Evolutionary conservation across 306 rosid species (phyloP).

Genomic region (Quillaja saponaria): DNA sequence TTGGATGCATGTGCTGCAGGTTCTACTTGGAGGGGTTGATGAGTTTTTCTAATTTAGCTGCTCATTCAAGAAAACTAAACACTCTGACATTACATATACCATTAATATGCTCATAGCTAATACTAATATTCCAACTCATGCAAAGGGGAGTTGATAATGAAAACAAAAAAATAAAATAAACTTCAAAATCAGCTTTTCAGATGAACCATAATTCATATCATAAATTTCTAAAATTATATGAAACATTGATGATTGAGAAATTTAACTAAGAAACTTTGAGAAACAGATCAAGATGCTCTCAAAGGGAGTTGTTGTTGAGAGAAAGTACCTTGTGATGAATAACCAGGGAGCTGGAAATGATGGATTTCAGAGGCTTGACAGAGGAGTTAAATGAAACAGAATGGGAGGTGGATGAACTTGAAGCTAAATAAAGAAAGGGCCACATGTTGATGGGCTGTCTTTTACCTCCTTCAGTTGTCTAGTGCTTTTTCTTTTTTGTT

Average conservation of each 20-base stretch:
- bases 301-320: not conserved
- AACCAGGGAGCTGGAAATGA: conserved; percentile 21
- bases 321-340: conserved; percentile 38
- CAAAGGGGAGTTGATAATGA: too few relatives aligned
- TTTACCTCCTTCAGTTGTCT: conserved; percentile 34
- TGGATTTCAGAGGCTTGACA: conserved; percentile 35
- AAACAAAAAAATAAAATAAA: conserved; percentile 18
- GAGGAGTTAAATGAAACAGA: conserved; percentile 35
- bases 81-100: too few relatives aligned
- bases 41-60: too few relatives aligned
- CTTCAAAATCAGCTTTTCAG: too few relatives aligned
- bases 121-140: too few relatives aligned
- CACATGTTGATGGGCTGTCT: conserved; percentile 48
- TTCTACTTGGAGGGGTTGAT: too few relatives aligned
- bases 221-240: conserved; percentile 10
- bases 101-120: too few relatives aligned
- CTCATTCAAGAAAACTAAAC: too few relatives aligned
- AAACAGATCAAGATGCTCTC: not conserved
- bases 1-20: too few relatives aligned
- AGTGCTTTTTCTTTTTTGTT: conserved; percentile 42
- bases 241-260: conserved; percentile 7
- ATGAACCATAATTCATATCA: too few relatives aligned
- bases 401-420: conserved; percentile 20
- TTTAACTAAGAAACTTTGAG: conserved; percentile 5
- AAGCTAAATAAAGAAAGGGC: conserved; percentile 38